Evolutionary conservation across 225 moss, liverwort and hornwort genomes (phyloP), one percentile per base, ranked within the genome.

Genomic region (Bryoerythrophyllum caledonicum): DNA sequence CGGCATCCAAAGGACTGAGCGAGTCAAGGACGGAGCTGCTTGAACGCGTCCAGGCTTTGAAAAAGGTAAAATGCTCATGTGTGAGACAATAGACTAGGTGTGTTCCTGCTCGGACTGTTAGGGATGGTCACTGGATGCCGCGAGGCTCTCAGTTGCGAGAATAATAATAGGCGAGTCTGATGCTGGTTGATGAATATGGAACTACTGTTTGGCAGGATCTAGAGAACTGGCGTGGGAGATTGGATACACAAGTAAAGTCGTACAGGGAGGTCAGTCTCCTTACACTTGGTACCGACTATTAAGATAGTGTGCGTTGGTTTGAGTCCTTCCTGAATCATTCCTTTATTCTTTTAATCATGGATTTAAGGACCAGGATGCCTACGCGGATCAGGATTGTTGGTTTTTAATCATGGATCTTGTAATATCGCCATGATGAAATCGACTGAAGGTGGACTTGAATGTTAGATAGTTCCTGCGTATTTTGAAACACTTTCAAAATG

Each of bases 211-310:
- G 54, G 58, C 94, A 97, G 97, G 97, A 95, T 64, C 80, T 99
- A 1, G 94, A 95, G 73, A 91, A 86, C 27, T 99, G 97, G 97
- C 87, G 95, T 40, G 94, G 97, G 23, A 99, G 85, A 71, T 84
- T 95, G 40, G 97, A 99, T 76, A 82, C 86, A 17, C 97, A 95
- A 83, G 97, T 99, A 44, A 91, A 90, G 74, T 83, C 95, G 12
- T 99, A 99, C 84, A 89, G 93, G 65, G 91, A 91, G 94, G 97
- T 94, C 40, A 64, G 83, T 62, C 21, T 35, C 68, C 54, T 34
- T 24, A 0, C 49, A 34, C 16, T 30, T n/a, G 20, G 25, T 23
- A 34, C 63, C 20, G 38, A 20, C 35, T 16, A 0, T 15, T 40
- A 52, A 26, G 13, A 23, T 23, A 28, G 35, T 28, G 37, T 15